phyloP scores from a whole-genome alignment of 1,139 yeast genomes.

The Kodamaea suecica region DNA sequence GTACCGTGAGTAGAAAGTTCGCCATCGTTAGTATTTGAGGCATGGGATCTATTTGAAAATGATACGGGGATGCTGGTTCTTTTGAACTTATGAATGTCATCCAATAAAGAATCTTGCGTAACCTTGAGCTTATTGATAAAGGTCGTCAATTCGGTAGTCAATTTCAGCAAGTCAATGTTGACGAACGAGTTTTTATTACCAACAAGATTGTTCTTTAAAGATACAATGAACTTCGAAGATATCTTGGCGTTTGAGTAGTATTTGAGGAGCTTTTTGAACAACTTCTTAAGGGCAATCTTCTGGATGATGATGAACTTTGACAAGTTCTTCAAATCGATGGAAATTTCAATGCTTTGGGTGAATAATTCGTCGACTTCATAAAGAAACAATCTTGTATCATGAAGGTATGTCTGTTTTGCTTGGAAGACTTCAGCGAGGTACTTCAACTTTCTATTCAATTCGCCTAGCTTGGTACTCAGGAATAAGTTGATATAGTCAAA shows the following conservation, averaged over 20 bases:
- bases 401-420: neutral
- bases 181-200: slow-evolving; percentile 54
- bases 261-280: slow-evolving; percentile 74
- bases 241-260: slow-evolving; percentile 44
- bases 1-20: neutral
- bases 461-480: slow-evolving; percentile 65
- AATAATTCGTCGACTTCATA: slow-evolving; percentile 21
- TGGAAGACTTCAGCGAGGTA: slow-evolving; percentile 15
- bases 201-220: slow-evolving; percentile 34
- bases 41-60: neutral
- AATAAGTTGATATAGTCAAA: slow-evolving; percentile 57
- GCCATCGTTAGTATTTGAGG: neutral
- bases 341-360: slow-evolving; percentile 45
- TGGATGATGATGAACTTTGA: slow-evolving; percentile 77
- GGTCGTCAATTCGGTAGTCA: slow-evolving; percentile 59
- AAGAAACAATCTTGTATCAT: slow-evolving; percentile 23
- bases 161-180: slow-evolving; percentile 59
- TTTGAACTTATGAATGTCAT: slow-evolving; percentile 11
- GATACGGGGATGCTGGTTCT: slow-evolving; percentile 1
- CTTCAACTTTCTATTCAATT: slow-evolving; percentile 38
- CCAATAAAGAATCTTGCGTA: slow-evolving; percentile 11
- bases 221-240: slow-evolving; percentile 39
- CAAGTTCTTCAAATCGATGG: slow-evolving; percentile 63
- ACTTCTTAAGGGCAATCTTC: slow-evolving; percentile 75
- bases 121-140: slow-evolving; percentile 17